Base-by-base conservation (phyloP, 2,329 filamentous ascomycete genomes). In the Fusarium drepaniforme region DNA sequence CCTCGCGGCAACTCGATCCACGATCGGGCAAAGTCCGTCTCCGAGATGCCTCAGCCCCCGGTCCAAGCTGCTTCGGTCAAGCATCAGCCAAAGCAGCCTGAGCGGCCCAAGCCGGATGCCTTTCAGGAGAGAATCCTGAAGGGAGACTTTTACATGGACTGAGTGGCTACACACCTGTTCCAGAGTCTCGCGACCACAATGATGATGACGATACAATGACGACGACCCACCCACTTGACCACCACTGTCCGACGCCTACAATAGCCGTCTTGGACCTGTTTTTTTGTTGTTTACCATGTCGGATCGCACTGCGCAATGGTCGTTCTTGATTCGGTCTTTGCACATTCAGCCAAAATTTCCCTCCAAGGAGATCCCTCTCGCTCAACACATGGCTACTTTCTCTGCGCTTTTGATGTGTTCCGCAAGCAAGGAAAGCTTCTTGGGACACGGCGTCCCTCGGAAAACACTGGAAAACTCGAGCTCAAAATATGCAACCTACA, bases 91-190 rank as follows among this genome's bases (percentile, higher is more conserved):
- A 78, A 68, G 66, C 77, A 75, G 44, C 68, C 71, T 60, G 84
- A 87, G 78, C 86, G 88, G 42, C 88, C 88, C 75, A 97, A 96
- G 87, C 96, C 96, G 35, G 97, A 99, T 85, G 93, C 93, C 73
- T 97, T 98, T 86, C 96, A 98, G 84, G 97, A 99, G 88, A 92
- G 97, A 77, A 98, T 99, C 79, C 89, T 99, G 77, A 97, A 98
- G 86, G 97, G 96, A 56, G 97, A 99, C 81, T 98, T 99, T 80
- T 97, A 97, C 86, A 98, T 98, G 95, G 96, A 98, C 81, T 98
- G 88, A 88, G 71, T 49, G 30, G 28, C 49, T 35, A 51, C 35
- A n/a, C 63, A 61, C 67, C 60, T 38, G 44, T 63, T 38, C 49
- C 57, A 61, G 46, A 44, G 59, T 60, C 37, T 75, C 57, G 67